Conservation (phyloP, 148 eudicot species). For the Heliosperma pusillum region DNA sequence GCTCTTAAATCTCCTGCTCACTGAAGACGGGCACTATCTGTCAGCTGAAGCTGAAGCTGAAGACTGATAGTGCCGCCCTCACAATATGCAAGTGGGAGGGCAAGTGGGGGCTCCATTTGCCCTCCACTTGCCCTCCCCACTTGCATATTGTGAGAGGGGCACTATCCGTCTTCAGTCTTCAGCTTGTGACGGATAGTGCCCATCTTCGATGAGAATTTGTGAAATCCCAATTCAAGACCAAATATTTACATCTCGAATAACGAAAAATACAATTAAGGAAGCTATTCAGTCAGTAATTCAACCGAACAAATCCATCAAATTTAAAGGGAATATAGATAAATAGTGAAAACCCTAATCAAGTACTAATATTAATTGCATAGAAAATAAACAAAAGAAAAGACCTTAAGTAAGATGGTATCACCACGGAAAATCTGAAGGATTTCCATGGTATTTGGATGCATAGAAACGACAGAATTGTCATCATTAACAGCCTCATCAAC, state of each 20-base stretch:
- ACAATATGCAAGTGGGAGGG: no score
- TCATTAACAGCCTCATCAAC: slow-evolving; percentile 80
- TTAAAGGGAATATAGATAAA: no score
- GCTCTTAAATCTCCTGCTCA: no score
- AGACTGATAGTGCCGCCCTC: no score
- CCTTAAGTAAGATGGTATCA: slow-evolving; percentile 76
- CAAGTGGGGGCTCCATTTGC: no score
- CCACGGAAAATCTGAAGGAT: slow-evolving; percentile 83
- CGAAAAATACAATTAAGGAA: neutral
- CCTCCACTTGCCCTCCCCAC: no score
- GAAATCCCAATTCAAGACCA: neutral
- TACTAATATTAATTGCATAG: neutral
- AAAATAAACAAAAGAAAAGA: slow-evolving; percentile 8
- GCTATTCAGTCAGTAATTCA: neutral
- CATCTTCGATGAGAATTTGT: no score
- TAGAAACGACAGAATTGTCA: slow-evolving; percentile 72
- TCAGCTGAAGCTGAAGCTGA: no score
- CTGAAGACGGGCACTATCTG: no score
- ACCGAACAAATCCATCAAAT: neutral
- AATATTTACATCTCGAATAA: neutral
- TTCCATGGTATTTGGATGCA: slow-evolving; percentile 84
- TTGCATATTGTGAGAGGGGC: no score
- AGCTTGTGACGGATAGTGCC: no score
- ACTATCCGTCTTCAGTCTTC: no score
- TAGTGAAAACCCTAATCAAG: neutral